Evolutionary conservation across 257 asterid genomes (phyloP).

Genomic region (Avicennia marina): DNA sequence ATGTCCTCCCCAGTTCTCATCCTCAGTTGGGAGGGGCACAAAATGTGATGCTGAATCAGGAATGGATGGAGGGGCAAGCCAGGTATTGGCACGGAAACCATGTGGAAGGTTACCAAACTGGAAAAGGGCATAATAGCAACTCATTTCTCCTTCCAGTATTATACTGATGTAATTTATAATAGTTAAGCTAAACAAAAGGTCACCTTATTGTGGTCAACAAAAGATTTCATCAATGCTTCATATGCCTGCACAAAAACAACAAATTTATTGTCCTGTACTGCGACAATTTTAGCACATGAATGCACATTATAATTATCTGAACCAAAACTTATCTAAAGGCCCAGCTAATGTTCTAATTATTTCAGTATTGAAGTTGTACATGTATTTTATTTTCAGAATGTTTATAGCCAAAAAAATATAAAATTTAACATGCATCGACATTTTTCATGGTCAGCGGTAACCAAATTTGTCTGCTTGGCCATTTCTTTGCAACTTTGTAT

Average conservation of each 20-base stretch:
- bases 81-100: slow-evolving; percentile 93
- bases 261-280: not conserved
- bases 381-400: not conserved
- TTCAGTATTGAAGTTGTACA: not conserved
- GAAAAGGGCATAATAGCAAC: slow-evolving; percentile 24
- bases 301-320: not conserved
- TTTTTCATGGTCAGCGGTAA: not conserved
- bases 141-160: slow-evolving; percentile 28
- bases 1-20: slow-evolving; percentile 85
- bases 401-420: not conserved
- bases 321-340: not conserved
- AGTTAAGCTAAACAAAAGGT: slow-evolving; percentile 24
- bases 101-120: slow-evolving; percentile 98
- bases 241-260: slow-evolving; percentile 73
- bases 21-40: slow-evolving; percentile 68
- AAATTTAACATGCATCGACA: not conserved
- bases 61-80: slow-evolving; percentile 81
- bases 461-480: not conserved
- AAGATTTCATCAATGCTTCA: slow-evolving; percentile 82
- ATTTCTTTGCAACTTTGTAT: not conserved
- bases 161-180: slow-evolving; percentile 9
- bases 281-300: not conserved
- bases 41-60: slow-evolving; percentile 44
- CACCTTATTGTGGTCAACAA: slow-evolving; percentile 91
- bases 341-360: slow-evolving; percentile 5